Evolutionary conservation across 2,329 filamentous ascomycete species (phyloP), one percentile per base, ranked within the genome.

Genomic region (Cladosporium sp.): DNA sequence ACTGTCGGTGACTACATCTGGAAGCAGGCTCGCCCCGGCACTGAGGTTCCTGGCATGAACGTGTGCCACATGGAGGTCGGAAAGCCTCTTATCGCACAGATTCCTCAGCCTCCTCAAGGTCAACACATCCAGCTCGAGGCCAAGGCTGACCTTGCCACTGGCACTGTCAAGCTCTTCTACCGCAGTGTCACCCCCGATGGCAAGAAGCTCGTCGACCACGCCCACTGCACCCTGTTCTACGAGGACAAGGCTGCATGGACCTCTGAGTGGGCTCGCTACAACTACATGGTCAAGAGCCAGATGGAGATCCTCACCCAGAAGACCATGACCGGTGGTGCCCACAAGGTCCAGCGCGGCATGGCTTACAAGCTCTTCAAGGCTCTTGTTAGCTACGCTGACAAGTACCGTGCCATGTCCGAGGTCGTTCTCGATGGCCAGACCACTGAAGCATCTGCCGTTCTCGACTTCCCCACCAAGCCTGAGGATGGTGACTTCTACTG

Each of bases 341-440:
- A 90, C 75, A 90, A 91, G 78, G 85, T 93, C 68, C 86, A 89
- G 59, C 87, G 89, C 29, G 89, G 89, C 37, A 86, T 93, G 80
- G 89, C 89, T 16, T 95, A 95, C 84, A 93, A 93, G 79, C 84
- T 89, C 61, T 87, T 87, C 79, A 84, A 84, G 72, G 81, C 83
- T 62, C 78, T 87, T 35, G 85, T 87, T 44, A 83, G 82, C 59
- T 87, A 87, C 70, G 81, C 83, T 65, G 79, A 82, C 65, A 84
- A 82, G 71, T 87, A 85, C 75, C 81, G 84, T 63, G 84, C 83
- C 59, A 87, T 87, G 78, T 80, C 84, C 55, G 84, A 86, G 70
- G 85, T 87, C 57, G 84, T 86, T 59, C 78, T 87, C 12, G 84
- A 86, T 72, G 83, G 83, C 66, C 81, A 83, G 65, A 77, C 82